These are phyloP conservation scores for Hura crepitans DNA, from an alignment of 441 rosid species.

Conservation along the genomic window DNA sequence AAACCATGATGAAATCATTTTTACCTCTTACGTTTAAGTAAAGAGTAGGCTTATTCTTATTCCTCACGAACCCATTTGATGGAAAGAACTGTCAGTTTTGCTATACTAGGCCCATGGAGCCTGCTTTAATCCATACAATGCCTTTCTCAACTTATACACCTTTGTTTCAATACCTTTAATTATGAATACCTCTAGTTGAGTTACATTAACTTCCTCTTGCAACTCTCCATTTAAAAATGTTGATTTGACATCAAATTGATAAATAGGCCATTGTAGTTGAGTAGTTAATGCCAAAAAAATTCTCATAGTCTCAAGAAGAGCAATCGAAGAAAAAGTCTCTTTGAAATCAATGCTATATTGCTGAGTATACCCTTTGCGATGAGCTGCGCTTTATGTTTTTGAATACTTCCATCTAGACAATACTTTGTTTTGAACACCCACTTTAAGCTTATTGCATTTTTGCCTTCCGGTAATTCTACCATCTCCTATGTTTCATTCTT, in stretches of 20 bases:
- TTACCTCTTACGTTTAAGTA: too few relatives aligned
- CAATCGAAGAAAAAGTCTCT: background rate
- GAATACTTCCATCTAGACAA: too few relatives aligned
- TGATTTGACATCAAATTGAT: background rate
- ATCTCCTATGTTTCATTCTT: too few relatives aligned
- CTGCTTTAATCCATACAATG: background rate
- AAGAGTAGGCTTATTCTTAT: too few relatives aligned
- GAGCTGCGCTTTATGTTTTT: too few relatives aligned
- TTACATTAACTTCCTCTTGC: background rate
- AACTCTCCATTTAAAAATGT: background rate
- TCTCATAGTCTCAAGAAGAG: background rate
- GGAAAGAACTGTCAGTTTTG: background rate
- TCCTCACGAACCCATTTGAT: too few relatives aligned
- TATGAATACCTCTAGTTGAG: background rate
- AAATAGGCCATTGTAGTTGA: too few relatives aligned
- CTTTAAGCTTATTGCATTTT: too few relatives aligned
- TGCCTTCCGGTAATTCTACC: too few relatives aligned
- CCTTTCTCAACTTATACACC: too few relatives aligned
- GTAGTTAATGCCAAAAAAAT: background rate
- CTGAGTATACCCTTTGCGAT: background rate
- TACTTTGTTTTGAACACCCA: too few relatives aligned
- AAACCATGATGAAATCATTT: too few relatives aligned
- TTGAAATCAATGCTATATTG: background rate
- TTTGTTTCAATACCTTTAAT: accelerated
- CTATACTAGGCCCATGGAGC: background rate